Evolutionary conservation across 306 rosid species (phyloP), one percentile per base, ranked within the genome.

Genomic region (Amphicarpaea edgeworthii): DNA sequence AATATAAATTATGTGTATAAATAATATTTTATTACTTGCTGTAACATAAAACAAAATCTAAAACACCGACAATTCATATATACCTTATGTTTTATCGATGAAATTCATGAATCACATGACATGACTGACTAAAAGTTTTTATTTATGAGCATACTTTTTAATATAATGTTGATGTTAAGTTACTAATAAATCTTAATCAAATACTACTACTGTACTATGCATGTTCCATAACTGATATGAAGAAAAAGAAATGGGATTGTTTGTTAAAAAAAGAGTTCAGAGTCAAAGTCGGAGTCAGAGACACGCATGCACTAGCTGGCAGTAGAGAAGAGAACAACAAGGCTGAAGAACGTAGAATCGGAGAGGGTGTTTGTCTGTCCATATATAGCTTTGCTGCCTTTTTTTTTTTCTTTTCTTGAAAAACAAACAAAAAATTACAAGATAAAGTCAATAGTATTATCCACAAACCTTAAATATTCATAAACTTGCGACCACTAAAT

Each of bases 221-320:
- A 1, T 64, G 21, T 68, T 47, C 8, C 41, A 67, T 42, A 23
- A 66, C 12, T 8, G 24, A 58, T 12, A n/a, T 7, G 24, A 4
- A 5, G 5, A 46, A 47, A 24, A 2, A 6, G 2, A 2, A 6
- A 12, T 2, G 15, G 8, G n/a, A 6, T 71, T 71, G 5, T 34
- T 21, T 34, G 14, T 10, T 23, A 24, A 8, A 19, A 46, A 45
- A 62, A 1, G 19, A 38, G 38, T 54, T 70, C 20, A 70, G 21
- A 2, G 42, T 23, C 64, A 15, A 64, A 37, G 65, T 58, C 68
- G 3, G 70, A 64, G 5, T 64, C 32, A 38, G 70, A 80, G 45
- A 12, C 79, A 62, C 70, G 70, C 76, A 68, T 3, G 57, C 66
- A 37, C 41, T 5, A 23, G 80, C 71, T 61, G 80, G 80, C 65